phyloP scores from a whole-genome alignment of 2,329 filamentous ascomycete genomes.

The Aspergillus ochraceus region DNA sequence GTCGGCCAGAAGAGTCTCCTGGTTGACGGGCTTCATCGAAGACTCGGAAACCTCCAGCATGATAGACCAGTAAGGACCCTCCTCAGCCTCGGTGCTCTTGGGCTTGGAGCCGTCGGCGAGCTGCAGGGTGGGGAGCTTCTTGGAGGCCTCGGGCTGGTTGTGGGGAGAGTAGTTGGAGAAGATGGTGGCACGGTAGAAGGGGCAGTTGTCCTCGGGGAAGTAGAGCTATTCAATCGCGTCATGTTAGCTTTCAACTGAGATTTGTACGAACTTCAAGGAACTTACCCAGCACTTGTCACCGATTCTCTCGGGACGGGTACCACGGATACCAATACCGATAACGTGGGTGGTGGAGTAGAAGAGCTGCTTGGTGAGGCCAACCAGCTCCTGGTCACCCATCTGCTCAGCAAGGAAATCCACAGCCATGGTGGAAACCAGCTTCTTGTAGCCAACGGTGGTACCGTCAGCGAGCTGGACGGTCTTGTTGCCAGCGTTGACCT shows the following conservation, averaged over 20 bases:
- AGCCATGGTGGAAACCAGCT: conserved; percentile 94
- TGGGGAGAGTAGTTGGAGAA: conserved; percentile 99
- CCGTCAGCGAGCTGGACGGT: conserved; percentile 79
- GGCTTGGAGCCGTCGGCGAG: conserved; percentile 84
- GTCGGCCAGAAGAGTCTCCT: conserved; percentile 80
- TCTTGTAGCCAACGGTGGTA: conserved; percentile 84
- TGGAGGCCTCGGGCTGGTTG: conserved; percentile 85
- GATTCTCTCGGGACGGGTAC: conserved; percentile 87
- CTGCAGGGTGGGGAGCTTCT: conserved; percentile 83
- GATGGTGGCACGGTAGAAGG: conserved; percentile 99
- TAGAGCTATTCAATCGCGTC: conserved; percentile 62
- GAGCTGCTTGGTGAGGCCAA: conserved; percentile 80
- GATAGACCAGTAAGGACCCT: conserved; percentile 98
- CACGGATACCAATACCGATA: conserved; percentile 91
- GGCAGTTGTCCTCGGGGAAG: conserved; percentile 98
- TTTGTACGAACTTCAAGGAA: conserved; percentile 3
- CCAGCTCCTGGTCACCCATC: conserved; percentile 84
- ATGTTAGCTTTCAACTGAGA: neutral
- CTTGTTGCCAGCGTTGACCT: conserved; percentile 84
- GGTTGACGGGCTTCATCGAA: conserved; percentile 88
- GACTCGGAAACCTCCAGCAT: conserved; percentile 99
- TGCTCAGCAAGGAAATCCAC: conserved; percentile 84
- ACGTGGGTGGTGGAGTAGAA: conserved; percentile 98
- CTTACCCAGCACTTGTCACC: conserved; percentile 98
- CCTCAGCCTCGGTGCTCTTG: conserved; percentile 68